Base-by-base conservation (phyloP, 2,329 filamentous ascomycete species). In the Samsoniella hepiali region DNA sequence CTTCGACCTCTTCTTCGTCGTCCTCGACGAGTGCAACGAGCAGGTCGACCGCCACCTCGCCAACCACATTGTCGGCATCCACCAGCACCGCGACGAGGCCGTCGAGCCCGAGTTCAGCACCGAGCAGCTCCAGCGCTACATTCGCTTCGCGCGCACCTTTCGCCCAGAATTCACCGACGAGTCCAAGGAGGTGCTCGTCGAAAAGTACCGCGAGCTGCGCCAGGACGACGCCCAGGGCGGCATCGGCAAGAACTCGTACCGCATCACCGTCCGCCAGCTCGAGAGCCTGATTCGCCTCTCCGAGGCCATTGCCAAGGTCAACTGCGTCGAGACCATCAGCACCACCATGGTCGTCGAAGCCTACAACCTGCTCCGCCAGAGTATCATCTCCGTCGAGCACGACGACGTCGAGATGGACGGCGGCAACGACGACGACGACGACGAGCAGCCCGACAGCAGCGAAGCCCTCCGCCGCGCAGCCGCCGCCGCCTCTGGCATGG, bases 1-100 rank as follows among this genome's bases (percentile, higher is more conserved):
- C 82, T 99, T 99, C 77, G 95, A 99, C 80, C 83, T 99, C 10
- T 99, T 99, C 84, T 99, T 99, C 73, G 93, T 99, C 60, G 90
- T 99, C 32, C 85, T 98, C 0, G 95, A 99, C 74, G 95, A 99
- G 72, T 98, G 94, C 75, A 96, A 97, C 72, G 94, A 98, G 78
- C 79, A 85, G 45, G 88, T 96, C 40, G 95, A 99, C 74, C 89
- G 93, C 63, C 92, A 96, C 72, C 83, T 99, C 4, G 95, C 95
- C 2, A 86, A 94, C 72, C 95, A 99, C 76, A 99, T 99, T 72
- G 94, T 99, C 66, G 88, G 88, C 65, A 89, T 99, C 63, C 95
- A 99, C 78, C 93, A 95, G 75, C 84, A 96, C 66, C 90, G 95
- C 62, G 95, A 99, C 72, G 92, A 90, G 65, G 95, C 94, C 64